phyloP scores from a whole-genome alignment of 2,329 filamentous ascomycete genomes.

The Talaromyces sp. region DNA sequence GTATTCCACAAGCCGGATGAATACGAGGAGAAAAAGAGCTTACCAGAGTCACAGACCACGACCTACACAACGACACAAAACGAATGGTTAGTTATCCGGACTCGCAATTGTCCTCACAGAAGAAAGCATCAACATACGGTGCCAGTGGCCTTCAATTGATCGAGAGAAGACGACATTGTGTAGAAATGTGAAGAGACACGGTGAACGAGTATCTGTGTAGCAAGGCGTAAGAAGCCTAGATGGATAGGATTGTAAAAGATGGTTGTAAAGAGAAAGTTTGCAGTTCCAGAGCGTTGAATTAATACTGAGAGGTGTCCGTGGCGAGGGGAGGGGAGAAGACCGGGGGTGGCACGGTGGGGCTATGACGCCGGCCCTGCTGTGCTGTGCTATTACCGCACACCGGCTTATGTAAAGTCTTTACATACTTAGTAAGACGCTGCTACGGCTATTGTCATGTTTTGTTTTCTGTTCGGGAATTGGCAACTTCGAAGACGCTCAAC shows the following conservation, averaged over 20 bases:
- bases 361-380: neutral
- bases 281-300: neutral
- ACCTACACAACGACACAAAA: slow-evolving; percentile 49
- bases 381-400: neutral
- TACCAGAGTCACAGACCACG: slow-evolving; percentile 91
- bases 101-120: slow-evolving; percentile 5
- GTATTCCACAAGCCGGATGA: slow-evolving; percentile 19
- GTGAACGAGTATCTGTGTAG: slow-evolving; percentile 6
- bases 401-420: neutral
- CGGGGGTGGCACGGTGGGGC: neutral
- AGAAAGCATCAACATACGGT: slow-evolving; percentile 61
- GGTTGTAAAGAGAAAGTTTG: neutral
- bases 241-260: neutral
- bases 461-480: too few species aligned
- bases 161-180: slow-evolving; percentile 79
- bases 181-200: slow-evolving; percentile 3
- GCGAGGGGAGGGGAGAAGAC: neutral
- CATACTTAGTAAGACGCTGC: neutral
- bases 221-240: neutral
- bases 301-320: neutral
- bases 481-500: neutral
- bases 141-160: slow-evolving; percentile 94
- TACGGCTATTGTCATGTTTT: neutral
- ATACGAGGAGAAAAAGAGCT: slow-evolving; percentile 34
- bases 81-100: slow-evolving; percentile 12